phyloP scores from a whole-genome alignment of 768 basidiomycete genomes.

The Leccinum subtestaceum region DNA sequence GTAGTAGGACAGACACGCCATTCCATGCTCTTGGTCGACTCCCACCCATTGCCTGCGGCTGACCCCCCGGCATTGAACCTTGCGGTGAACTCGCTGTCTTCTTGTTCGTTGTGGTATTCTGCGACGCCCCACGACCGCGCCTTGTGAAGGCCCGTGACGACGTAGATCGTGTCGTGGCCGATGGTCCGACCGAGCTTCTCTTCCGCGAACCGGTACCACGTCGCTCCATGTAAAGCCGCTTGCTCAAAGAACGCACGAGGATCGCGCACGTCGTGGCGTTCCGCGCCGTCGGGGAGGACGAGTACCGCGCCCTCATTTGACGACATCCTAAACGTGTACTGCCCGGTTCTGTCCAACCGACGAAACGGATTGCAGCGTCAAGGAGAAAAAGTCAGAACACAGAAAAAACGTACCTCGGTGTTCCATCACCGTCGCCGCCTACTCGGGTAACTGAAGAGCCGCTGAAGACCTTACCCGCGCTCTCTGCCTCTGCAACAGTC shows the following conservation, averaged over 20 bases:
- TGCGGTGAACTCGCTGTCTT: constrained; percentile 4
- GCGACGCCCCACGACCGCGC: constrained; percentile 33
- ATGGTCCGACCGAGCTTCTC: constrained; percentile 25
- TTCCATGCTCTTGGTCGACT: constrained; percentile 17
- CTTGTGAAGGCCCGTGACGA: constrained; percentile 30
- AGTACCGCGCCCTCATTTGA: constrained; percentile 32
- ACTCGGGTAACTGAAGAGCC: constrained; percentile 15
- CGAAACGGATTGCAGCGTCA: background rate
- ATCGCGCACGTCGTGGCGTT: constrained; percentile 26
- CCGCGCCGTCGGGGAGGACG: constrained; percentile 35
- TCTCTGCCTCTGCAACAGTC: constrained; percentile 10
- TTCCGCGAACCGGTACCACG: constrained; percentile 34
- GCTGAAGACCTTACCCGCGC: constrained; percentile 9
- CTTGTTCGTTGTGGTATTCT: constrained; percentile 12
- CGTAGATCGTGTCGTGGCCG: constrained; percentile 33
- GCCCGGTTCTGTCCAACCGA: constrained; percentile 2
- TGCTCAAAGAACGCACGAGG: constrained; percentile 24
- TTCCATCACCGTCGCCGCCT: background rate
- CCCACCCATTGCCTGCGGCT: constrained; percentile 17
- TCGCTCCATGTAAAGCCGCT: constrained; percentile 23
- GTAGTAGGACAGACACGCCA: constrained; percentile 18
- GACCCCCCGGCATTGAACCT: constrained; percentile 14
- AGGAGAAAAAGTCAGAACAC: background rate
- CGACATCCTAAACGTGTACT: constrained; percentile 17
- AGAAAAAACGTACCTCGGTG: background rate